Evolutionary conservation across 2,329 filamentous ascomycete species (phyloP).

Genomic region (Fusarium verrucosum): DNA sequence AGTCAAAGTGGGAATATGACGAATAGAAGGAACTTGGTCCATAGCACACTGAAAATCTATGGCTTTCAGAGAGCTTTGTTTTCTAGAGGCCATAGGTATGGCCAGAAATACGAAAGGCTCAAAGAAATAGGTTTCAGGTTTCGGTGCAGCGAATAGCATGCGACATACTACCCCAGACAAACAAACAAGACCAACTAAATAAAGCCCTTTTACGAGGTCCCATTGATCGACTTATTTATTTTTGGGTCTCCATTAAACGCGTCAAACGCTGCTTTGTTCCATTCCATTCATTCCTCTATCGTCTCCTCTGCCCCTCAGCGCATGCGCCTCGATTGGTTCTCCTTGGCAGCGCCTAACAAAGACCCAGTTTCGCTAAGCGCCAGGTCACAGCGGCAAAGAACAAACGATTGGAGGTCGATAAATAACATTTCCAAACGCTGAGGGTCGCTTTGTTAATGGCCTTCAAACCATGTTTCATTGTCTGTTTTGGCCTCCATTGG

Average conservation of each 20-base stretch:
- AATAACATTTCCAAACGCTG: constrained; percentile 15
- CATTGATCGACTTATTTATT: neutral
- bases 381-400: constrained; percentile 20
- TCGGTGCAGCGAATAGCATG: neutral
- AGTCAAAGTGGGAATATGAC: accelerated
- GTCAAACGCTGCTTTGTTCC: neutral
- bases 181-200: neutral
- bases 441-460: constrained; percentile 8
- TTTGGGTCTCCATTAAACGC: neutral
- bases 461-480: constrained; percentile 17
- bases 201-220: neutral
- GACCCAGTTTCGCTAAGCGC: constrained; percentile 42
- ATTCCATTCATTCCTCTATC: constrained; percentile 6
- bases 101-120: no score
- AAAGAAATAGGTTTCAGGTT: neutral
- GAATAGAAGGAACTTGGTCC: accelerated
- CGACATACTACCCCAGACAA: neutral
- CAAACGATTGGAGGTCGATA: constrained; percentile 36
- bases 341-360: constrained; percentile 18
- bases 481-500: constrained; percentile 30
- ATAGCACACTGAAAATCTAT: accelerated
- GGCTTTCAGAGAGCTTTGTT: neutral
- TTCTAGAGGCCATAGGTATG: no score
- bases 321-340: constrained; percentile 15
- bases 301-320: constrained; percentile 13